A percentile compares a stretch with the other conserved stretches of the same genome.
Conservation (phyloP, 2,329 filamentous ascomycete species). For the Venturia pyrina region DNA sequence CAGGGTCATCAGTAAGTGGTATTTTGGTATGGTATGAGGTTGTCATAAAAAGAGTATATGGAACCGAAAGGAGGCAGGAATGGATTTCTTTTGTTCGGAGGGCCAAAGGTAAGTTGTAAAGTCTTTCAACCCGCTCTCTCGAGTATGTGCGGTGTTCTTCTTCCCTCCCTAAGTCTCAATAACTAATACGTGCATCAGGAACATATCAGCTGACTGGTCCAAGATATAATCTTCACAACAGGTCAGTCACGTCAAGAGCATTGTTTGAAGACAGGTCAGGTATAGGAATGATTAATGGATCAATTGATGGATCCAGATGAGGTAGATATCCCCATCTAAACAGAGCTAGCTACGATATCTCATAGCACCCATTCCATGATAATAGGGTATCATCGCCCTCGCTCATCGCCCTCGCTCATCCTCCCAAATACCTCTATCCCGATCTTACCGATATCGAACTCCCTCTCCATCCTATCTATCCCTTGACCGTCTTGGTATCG, state of each 20-base stretch:
- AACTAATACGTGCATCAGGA: not conserved
- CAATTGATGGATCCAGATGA: not conserved
- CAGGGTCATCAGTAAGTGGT: not conserved
- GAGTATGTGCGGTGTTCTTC: not conserved
- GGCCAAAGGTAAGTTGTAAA: not conserved
- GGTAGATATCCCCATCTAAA: not conserved
- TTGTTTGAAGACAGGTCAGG: not conserved
- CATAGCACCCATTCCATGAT: not conserved
- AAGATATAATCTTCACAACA: not conserved
- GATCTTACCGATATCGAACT: not conserved
- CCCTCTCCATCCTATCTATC: not conserved
- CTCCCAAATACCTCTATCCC: not conserved
- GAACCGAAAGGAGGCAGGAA: not conserved
- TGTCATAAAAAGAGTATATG: not conserved
- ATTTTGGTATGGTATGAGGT: too few relatives aligned
- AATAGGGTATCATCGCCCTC: not conserved
- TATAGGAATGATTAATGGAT: not conserved
- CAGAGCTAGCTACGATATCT: not conserved
- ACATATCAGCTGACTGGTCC: not conserved
- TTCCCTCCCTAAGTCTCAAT: not conserved
- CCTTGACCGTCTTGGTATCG: not conserved
- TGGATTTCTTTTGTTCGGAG: not conserved
- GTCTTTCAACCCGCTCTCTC: not conserved
- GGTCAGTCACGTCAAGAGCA: not conserved
- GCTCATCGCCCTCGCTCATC: not conserved